Base-by-base conservation (phyloP, 108 stramenopile species). In the Tribonema minus region DNA sequence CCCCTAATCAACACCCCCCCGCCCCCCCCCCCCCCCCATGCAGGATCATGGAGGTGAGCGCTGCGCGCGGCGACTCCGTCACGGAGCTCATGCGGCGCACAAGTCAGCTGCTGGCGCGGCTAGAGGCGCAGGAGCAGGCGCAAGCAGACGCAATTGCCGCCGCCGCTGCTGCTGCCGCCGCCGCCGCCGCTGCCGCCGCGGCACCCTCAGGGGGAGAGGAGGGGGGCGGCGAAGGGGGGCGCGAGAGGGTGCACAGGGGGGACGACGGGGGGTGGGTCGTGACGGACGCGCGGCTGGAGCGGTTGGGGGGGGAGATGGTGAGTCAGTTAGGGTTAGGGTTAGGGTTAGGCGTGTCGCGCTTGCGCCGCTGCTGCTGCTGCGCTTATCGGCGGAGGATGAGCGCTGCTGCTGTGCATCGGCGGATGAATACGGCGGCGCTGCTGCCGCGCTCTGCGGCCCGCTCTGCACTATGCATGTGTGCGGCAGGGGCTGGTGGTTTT, bases 71-170 rank as follows among this genome's bases (percentile, higher is more conserved):
- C 35, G 77, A 90, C 64, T 87, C 88, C 82, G 92, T 94, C 25
- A 82, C 89, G 76, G 92, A 95, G 81, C 87, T 97, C 65, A 97
- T 97, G 96, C 83, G 80, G 31, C 69, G 94, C 35, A 84, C 95
- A 37, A 89, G 92, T 71, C 93, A 91, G 83, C 94, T 97, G 82
- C 62, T 81, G 90, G 90, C 20, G 84, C 88, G 1, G 85, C 68
- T 90, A 3, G 67, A 89, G 72, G 89, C 92, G 35, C 31, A 76
- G 58, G 75, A 76, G 34, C 38, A 41, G 0, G 61, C 61, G 26
- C n/a, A 61, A 62, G 71, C 61, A 72, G 61, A 41, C 61, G 2
- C 37, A 31, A 40, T 36, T 39, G 65, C 64, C 35, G 75, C 64
- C 58, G 23, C 64, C 35, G 46, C 39, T 35, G 65, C 46, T 54